phyloP scores from a whole-genome alignment of 1,139 yeast species.

The Taphrina communis region DNA sequence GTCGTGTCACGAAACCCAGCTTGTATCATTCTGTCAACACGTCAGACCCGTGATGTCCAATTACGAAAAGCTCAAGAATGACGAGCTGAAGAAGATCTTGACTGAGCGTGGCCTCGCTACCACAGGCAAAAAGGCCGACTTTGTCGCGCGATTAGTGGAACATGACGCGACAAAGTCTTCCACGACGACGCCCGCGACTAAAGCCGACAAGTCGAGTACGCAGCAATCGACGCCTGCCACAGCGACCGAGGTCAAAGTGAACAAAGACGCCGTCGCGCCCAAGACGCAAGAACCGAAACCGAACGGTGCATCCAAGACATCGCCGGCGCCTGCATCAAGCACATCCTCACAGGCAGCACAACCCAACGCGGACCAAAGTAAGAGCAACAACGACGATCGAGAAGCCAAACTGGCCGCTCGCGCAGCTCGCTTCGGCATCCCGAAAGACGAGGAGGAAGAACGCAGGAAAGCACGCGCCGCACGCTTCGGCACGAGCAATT shows the following conservation, averaged over 20 bases:
- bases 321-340: slow-evolving; percentile 13
- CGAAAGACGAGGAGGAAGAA: slow-evolving; percentile 30
- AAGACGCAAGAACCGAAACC: slow-evolving; percentile 10
- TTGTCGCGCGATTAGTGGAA: slow-evolving; percentile 40
- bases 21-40: too few relatives aligned
- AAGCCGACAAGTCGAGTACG: not conserved
- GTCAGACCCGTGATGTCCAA: slow-evolving; percentile 54
- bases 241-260: not conserved
- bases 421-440: slow-evolving; percentile 24
- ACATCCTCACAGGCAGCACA: not conserved
- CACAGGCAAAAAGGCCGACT: slow-evolving; percentile 69
- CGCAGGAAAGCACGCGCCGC: slow-evolving; percentile 29
- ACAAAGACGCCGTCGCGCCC: not conserved
- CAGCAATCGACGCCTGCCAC: not conserved
- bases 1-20: not conserved
- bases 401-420: slow-evolving; percentile 27
- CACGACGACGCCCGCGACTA: not conserved
- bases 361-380: slow-evolving; percentile 15
- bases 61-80: slow-evolving; percentile 72
- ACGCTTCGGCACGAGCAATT: slow-evolving; percentile 25
- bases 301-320: slow-evolving; percentile 13
- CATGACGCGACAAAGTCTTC: slow-evolving; percentile 22
- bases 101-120: slow-evolving; percentile 70
- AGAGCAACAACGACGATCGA: slow-evolving; percentile 14
- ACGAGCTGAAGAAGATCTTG: slow-evolving; percentile 80